Evolutionary conservation across 1,284 basidiomycete genomes (phyloP), one percentile per base, ranked within the genome.

Genomic region (Boletus semigastroideus): DNA sequence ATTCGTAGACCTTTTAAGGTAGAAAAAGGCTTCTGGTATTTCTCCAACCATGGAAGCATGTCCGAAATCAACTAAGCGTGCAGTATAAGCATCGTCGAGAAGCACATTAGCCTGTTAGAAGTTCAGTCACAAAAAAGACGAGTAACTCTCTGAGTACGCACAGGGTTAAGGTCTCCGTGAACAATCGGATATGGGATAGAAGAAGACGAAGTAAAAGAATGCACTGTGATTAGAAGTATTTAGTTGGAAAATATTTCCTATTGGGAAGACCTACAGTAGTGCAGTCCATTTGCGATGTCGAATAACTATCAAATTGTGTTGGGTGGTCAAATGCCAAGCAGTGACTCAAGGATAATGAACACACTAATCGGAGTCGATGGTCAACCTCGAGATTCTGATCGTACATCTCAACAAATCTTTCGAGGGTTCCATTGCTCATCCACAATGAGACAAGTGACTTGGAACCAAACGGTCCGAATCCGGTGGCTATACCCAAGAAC

Each of bases 401-500:
- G 10, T 58, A 17, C 1, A 22, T 10, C 1, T 5, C 9, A n/a
- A 54, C 30, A 13, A 59, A 46, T 7, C 1, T 38, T 6, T 30
- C n/a, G 11, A 56, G 46, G 8, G 42, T 50, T 10, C 52, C 55
- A 5, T 58, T 36, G 13, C 38, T 34, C 56, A 58, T 58, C 56
- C 56, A 58, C n/a, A 22, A 37, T 2, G 55, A 57, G 4, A 57
- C 55, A 14, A 57, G 37, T 25, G 55, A 53, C 36, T 10, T 33
- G 14, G 50, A 41, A 20, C 43, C 51, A 14, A 2, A 4, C 19
- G 40, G 3, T 14, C 56, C 56, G 41, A 55, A 56, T 5, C 51
- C 56, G 8, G 33, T 33, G 10, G 52, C 33, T 1, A 9, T 33
- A 13, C 52, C 55, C 28, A 58, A 27, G 14, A 56, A 56, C 2